Percentiles rank a stretch among this genome's conserved stretches.
phyloP scores from a whole-genome alignment of 306 rosid species.

The Cercis canadensis region DNA sequence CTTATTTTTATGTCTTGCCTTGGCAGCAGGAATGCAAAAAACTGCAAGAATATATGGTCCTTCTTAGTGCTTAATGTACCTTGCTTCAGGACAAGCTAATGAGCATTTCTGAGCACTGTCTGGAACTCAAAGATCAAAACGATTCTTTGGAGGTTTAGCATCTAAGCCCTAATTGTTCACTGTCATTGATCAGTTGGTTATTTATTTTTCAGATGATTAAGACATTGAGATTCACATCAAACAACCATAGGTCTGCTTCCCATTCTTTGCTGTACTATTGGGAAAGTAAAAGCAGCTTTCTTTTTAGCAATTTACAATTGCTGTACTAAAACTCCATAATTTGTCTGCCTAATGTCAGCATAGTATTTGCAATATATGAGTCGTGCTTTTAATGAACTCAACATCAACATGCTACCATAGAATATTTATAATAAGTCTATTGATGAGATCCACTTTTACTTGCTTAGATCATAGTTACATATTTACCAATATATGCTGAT shows the following conservation, averaged over 20 bases:
- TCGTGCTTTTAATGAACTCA: too few relatives aligned
- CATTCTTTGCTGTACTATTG: too few relatives aligned
- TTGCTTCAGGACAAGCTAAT: constrained; percentile 29
- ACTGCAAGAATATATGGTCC: neutral
- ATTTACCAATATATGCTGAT: too few relatives aligned
- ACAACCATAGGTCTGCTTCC: neutral
- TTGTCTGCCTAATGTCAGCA: too few relatives aligned
- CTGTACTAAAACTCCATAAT: too few relatives aligned
- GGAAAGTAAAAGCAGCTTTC: neutral
- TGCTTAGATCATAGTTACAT: too few relatives aligned
- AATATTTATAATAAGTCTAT: too few relatives aligned
- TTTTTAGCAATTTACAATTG: constrained; percentile 1
- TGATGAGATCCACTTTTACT: too few relatives aligned
- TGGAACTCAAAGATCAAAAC: constrained; percentile 34
- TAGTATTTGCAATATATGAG: too few relatives aligned
- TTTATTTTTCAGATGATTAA: constrained; percentile 1
- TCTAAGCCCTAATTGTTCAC: constrained; percentile 22
- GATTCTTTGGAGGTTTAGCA: constrained; percentile 45
- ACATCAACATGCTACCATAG: too few relatives aligned
- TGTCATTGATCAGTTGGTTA: neutral
- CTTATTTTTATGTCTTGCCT: constrained; percentile 12
- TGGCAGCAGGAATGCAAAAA: constrained; percentile 47
- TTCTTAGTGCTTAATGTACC: constrained; percentile 18
- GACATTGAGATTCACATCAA: neutral
- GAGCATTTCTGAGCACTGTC: constrained; percentile 42